Evolutionary conservation across 1,139 yeast genomes (phyloP).

Genomic region (Pneumocystis jirovecii): DNA sequence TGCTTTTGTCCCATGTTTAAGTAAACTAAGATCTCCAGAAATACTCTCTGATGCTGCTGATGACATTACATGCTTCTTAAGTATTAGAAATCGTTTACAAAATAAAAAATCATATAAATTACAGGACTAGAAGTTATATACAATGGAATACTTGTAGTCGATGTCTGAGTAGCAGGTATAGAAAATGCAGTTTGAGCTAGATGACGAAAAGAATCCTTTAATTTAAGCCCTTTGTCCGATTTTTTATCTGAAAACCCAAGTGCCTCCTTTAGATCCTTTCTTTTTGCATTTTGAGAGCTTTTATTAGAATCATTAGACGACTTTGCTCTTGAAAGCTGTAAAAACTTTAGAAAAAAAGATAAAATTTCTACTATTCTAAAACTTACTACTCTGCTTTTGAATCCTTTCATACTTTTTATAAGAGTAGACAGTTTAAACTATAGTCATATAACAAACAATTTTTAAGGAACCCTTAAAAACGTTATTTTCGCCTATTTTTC

Average conservation of each 20-base stretch:
- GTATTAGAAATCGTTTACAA: not conserved
- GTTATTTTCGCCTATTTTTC: not conserved
- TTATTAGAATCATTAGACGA: not conserved
- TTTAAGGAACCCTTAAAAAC: not conserved
- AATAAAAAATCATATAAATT: conserved; percentile 10
- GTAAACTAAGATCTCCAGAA: conserved; percentile 26
- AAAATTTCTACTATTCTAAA: not conserved
- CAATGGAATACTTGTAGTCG: conserved; percentile 3
- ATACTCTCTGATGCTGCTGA: conserved; percentile 28
- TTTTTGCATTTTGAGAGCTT: not conserved
- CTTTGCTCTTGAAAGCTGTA: conserved; percentile 9
- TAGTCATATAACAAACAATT: not conserved
- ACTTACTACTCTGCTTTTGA: conserved; percentile 19
- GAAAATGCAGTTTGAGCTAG: conserved; percentile 4
- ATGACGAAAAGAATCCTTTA: not conserved
- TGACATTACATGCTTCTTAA: conserved; percentile 19
- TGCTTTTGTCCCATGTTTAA: conserved; percentile 15
- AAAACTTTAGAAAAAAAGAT: not conserved
- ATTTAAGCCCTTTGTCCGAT: not conserved
- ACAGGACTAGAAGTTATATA: conserved; percentile 4
- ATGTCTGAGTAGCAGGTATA: not conserved
- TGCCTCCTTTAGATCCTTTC: conserved; percentile 3
- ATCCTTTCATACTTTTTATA: conserved; percentile 17
- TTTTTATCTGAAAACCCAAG: not conserved
- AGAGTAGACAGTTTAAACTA: conserved; percentile 1